These are phyloP conservation scores for Penicillium decumbens DNA, from an alignment of 2,329 filamentous ascomycete species.

Conservation along the genomic window DNA sequence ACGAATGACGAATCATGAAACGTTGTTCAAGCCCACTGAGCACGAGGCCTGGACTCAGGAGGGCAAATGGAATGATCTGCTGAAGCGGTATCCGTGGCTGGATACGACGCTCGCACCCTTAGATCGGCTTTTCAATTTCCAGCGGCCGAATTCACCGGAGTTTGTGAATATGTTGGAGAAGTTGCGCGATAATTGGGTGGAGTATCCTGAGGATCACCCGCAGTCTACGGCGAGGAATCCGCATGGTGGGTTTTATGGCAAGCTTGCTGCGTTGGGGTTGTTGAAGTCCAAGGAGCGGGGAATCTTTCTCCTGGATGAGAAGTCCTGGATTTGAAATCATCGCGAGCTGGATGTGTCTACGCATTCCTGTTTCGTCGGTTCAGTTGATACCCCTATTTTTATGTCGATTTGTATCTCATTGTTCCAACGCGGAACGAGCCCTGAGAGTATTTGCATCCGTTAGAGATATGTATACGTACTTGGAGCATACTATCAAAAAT, in stretches of 20 bases:
- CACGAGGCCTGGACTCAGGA: constrained; percentile 4
- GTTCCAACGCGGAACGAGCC: background rate
- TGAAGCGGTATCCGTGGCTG: constrained; percentile 6
- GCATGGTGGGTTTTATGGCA: constrained; percentile 16
- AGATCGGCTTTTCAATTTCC: constrained; percentile 15
- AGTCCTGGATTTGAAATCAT: constrained; percentile 9
- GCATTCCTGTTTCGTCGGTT: background rate
- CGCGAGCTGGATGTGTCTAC: background rate
- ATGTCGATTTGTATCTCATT: background rate
- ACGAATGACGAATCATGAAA: constrained; percentile 5
- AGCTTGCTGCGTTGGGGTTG: constrained; percentile 15
- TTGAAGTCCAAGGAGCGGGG: constrained; percentile 5
- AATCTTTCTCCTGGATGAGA: constrained; percentile 13
- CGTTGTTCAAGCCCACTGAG: constrained; percentile 11
- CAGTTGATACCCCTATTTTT: background rate
- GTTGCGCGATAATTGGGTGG: constrained; percentile 9
- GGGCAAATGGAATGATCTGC: constrained; percentile 10
- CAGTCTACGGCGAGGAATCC: constrained; percentile 13
- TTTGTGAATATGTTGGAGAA: constrained; percentile 11
- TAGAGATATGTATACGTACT: background rate
- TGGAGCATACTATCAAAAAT: too few species aligned
- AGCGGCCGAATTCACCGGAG: background rate
- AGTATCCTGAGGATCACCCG: constrained; percentile 12
- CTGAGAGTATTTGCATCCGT: background rate
- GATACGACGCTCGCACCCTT: constrained; percentile 10